phyloP scores from a whole-genome alignment of 163 green algal species.

The Volvox carteri region DNA sequence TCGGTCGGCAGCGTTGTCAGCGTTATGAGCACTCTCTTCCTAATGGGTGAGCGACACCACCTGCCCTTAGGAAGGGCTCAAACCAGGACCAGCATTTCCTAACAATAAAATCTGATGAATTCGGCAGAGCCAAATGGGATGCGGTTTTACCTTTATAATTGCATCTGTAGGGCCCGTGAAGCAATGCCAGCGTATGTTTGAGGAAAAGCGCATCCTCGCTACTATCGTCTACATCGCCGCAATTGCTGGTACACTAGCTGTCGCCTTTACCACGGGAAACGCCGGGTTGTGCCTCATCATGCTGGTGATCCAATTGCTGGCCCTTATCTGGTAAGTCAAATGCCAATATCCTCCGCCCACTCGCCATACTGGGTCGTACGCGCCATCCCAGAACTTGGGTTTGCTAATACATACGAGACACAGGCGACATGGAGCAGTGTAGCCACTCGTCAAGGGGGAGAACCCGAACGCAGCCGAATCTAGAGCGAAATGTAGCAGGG shows the following conservation, averaged over 20 bases:
- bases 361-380: no score
- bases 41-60: slow-evolving; percentile 45
- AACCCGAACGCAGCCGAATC: not conserved
- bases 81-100: not conserved
- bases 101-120: no score
- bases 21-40: slow-evolving; percentile 53
- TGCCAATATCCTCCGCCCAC: no score
- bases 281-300: slow-evolving; percentile 58
- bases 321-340: slow-evolving; percentile 57
- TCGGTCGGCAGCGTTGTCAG: slow-evolving; percentile 36
- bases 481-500: not conserved
- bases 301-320: slow-evolving; percentile 55
- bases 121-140: no score
- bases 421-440: not conserved
- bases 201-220: slow-evolving; percentile 57
- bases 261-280: slow-evolving; percentile 53
- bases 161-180: slow-evolving; percentile 56
- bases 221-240: slow-evolving; percentile 58
- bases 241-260: slow-evolving; percentile 34
- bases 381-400: not conserved
- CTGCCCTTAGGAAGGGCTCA: not conserved
- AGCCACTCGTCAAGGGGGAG: not conserved
- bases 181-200: slow-evolving; percentile 63
- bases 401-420: not conserved
- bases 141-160: no score